Conservation (phyloP, 768 basidiomycete species). For the Clavulina sp. region DNA sequence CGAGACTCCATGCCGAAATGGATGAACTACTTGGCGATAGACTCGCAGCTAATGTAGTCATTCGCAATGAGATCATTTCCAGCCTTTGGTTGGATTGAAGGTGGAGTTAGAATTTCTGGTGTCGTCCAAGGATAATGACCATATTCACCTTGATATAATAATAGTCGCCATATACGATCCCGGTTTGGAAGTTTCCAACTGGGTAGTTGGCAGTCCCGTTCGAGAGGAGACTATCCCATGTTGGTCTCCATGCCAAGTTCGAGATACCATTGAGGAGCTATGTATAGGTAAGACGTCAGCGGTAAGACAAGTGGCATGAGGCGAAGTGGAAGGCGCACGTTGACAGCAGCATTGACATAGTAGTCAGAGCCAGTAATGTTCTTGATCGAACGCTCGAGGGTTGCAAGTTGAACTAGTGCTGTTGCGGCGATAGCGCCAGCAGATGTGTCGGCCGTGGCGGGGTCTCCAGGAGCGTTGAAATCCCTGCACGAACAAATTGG, state of each 20-base stretch:
- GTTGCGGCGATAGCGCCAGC: slow-evolving; percentile 46
- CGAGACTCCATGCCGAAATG: too few relatives aligned
- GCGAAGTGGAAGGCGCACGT: slow-evolving; percentile 18
- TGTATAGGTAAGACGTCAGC: not conserved
- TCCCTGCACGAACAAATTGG: slow-evolving; percentile 48
- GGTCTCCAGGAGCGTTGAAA: slow-evolving; percentile 49
- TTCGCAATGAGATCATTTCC: not conserved
- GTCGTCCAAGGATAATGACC: not conserved
- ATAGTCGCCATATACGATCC: slow-evolving; percentile 9
- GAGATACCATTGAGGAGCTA: slow-evolving; percentile 6
- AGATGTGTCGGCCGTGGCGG: slow-evolving; percentile 49
- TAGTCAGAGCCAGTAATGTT: slow-evolving; percentile 18
- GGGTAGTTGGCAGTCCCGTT: slow-evolving; percentile 8
- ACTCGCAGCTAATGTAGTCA: too few relatives aligned
- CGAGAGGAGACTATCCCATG: slow-evolving; percentile 8
- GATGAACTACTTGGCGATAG: too few relatives aligned
- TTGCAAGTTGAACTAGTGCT: slow-evolving; percentile 39
- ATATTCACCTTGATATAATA: slow-evolving; percentile 8
- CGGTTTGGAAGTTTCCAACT: slow-evolving; percentile 7
- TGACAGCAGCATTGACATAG: slow-evolving; percentile 34
- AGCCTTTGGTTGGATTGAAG: not conserved
- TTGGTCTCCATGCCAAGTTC: slow-evolving; percentile 3
- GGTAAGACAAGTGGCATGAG: too few relatives aligned
- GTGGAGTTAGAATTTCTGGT: not conserved
- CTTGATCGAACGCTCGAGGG: slow-evolving; percentile 22